These are phyloP conservation scores for Acorus calamus DNA, from an alignment of 106 monocot species.

Conservation along the genomic window DNA sequence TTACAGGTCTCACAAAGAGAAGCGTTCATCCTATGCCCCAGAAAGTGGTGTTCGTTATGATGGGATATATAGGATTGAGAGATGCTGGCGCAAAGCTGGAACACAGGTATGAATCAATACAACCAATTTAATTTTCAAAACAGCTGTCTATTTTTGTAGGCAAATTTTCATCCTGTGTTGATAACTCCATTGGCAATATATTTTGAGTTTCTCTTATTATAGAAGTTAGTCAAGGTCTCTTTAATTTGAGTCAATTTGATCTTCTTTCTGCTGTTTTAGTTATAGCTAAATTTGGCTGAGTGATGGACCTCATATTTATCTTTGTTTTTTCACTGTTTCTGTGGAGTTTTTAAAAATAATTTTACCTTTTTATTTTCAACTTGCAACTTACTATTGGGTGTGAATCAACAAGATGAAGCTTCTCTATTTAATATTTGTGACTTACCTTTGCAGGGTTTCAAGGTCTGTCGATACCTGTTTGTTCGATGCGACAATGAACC, in stretches of 20 bases:
- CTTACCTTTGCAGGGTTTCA: slow-evolving; percentile 42
- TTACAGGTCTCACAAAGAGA: slow-evolving; percentile 88
- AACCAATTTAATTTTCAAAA: not conserved
- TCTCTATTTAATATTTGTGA: not conserved
- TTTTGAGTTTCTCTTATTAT: no score
- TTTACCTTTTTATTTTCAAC: no score
- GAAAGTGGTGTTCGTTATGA: slow-evolving; percentile 88
- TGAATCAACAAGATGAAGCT: no score
- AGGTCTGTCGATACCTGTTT: slow-evolving; percentile 88
- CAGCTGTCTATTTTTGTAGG: no score
- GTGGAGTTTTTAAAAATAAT: not conserved
- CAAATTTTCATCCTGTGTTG: no score
- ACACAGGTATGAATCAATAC: slow-evolving; percentile 32
- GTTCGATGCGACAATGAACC: slow-evolving; percentile 95
- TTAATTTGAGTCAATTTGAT: no score
- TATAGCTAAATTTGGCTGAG: no score
- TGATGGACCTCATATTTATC: not conserved
- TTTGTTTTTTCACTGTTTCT: not conserved
- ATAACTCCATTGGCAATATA: no score
- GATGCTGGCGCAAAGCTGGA: slow-evolving; percentile 90
- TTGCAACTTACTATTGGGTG: no score
- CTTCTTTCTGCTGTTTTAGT: no score
- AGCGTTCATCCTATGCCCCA: slow-evolving; percentile 93
- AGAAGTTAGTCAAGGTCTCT: no score
- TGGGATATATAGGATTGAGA: slow-evolving; percentile 88